Evolutionary conservation across 371 early-diverging fungal species (phyloP).

Genomic region (Encephalitozoon intestinalis): DNA sequence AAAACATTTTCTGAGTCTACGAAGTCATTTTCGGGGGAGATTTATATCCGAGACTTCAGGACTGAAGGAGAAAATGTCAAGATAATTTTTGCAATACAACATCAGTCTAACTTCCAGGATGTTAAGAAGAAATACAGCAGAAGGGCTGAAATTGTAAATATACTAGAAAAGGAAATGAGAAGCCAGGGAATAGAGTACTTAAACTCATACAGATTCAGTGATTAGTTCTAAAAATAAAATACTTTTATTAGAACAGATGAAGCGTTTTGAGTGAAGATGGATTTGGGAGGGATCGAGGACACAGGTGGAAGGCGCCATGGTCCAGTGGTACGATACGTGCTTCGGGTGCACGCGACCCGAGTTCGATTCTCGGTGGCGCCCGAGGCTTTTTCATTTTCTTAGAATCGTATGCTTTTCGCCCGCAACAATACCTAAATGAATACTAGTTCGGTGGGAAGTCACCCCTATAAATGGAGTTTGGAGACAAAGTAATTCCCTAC

Average conservation of each 20-base stretch:
- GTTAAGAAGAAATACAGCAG: constrained; percentile 37
- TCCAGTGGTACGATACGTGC: constrained; percentile 54
- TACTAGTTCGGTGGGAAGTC: neutral
- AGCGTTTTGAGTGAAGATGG: too few species aligned
- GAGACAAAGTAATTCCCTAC: constrained; percentile 21
- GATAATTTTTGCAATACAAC: constrained; percentile 48
- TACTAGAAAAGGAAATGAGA: constrained; percentile 34
- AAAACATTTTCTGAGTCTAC: constrained; percentile 28
- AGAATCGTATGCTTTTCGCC: neutral
- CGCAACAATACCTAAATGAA: neutral
- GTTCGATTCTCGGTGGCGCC: constrained; percentile 52
- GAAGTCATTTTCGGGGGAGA: constrained; percentile 42
- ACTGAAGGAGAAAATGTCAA: constrained; percentile 19
- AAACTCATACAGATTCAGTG: constrained; percentile 17
- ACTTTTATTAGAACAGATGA: neutral
- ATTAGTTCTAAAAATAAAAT: neutral
- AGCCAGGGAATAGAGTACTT: neutral
- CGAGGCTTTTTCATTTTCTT: neutral
- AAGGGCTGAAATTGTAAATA: constrained; percentile 33
- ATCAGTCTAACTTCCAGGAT: constrained; percentile 57
- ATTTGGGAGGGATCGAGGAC: neutral
- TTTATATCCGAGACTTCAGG: constrained; percentile 45
- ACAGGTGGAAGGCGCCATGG: constrained; percentile 21
- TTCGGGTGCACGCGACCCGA: constrained; percentile 52
- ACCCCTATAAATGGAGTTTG: constrained; percentile 33